Evolutionary conservation across 306 rosid genomes (phyloP).

Genomic region (Glycyrrhiza uralensis): DNA sequence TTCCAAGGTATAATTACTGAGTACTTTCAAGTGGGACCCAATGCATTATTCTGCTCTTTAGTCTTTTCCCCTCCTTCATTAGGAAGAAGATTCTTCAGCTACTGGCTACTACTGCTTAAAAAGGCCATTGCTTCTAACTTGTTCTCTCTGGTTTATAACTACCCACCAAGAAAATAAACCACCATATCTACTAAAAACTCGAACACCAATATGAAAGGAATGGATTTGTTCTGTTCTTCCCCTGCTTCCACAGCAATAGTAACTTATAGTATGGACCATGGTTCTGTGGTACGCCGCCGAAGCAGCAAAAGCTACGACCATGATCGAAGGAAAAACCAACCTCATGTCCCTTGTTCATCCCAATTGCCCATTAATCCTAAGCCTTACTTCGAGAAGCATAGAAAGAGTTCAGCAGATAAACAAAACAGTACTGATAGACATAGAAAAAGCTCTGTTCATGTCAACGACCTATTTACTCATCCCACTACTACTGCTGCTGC

Average conservation of each 20-base stretch:
- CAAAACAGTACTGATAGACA: slow-evolving; percentile 30
- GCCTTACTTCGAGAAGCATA: slow-evolving; percentile 45
- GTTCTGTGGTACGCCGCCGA: slow-evolving; percentile 34
- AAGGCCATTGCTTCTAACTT: slow-evolving; percentile 1
- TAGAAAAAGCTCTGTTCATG: slow-evolving; percentile 50
- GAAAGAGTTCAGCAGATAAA: slow-evolving; percentile 42
- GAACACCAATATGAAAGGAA: slow-evolving; percentile 56
- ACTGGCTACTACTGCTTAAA: background rate
- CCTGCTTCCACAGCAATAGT: slow-evolving; percentile 67
- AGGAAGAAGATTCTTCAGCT: background rate
- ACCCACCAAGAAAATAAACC: background rate
- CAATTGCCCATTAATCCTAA: slow-evolving; percentile 62
- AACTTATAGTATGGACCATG: slow-evolving; percentile 48
- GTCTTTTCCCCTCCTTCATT: background rate
- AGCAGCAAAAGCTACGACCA: slow-evolving; percentile 29
- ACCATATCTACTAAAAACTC: too few species aligned
- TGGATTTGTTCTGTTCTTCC: slow-evolving; percentile 69
- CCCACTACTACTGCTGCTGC: background rate
- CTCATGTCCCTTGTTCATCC: slow-evolving; percentile 67
- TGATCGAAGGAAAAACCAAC: slow-evolving; percentile 30
- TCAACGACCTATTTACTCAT: slow-evolving; percentile 27
- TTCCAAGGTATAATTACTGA: slow-evolving; percentile 26
- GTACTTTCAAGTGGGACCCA: slow-evolving; percentile 34
- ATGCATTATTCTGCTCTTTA: background rate
- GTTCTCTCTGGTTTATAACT: background rate